A percentile compares a stretch with the other conserved stretches of the same genome.
These are phyloP conservation scores for Globisporangium cystogenes DNA, from an alignment of 352 stramenopile genomes.

Conservation along the genomic window DNA sequence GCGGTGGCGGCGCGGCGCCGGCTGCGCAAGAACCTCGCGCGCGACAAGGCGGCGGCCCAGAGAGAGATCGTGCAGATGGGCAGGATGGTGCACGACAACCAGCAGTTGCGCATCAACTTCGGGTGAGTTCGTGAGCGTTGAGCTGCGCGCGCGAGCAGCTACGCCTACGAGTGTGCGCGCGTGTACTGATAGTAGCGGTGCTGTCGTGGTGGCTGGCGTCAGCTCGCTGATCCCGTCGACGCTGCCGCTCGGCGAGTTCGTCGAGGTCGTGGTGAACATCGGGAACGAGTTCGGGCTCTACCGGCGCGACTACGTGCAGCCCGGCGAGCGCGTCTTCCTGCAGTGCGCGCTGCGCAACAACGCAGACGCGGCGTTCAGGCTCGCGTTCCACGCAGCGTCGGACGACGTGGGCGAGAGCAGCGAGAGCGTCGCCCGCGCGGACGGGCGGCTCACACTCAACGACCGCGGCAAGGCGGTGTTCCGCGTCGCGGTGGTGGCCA, in stretches of 20 bases:
- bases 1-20: slow-evolving; percentile 37
- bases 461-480: slow-evolving; percentile 58
- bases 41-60: slow-evolving; percentile 42
- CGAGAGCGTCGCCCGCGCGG: slow-evolving; percentile 7
- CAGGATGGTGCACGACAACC: slow-evolving; percentile 74
- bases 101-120: slow-evolving; percentile 79
- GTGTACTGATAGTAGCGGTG: too few species aligned
- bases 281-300: slow-evolving; percentile 84
- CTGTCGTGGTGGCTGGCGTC: too few species aligned
- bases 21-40: slow-evolving; percentile 48
- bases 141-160: too few species aligned
- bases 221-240: slow-evolving; percentile 55
- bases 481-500: slow-evolving; percentile 26
- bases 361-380: slow-evolving; percentile 15
- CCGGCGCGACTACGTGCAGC: slow-evolving; percentile 39
- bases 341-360: slow-evolving; percentile 45
- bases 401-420: slow-evolving; percentile 12
- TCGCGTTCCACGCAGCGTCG: slow-evolving; percentile 18
- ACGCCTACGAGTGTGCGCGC: too few species aligned
- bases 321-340: slow-evolving; percentile 38
- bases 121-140: slow-evolving; percentile 27
- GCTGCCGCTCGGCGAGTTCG: slow-evolving; percentile 40
- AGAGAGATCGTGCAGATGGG: slow-evolving; percentile 50
- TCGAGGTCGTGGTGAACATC: slow-evolving; percentile 68
- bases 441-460: slow-evolving; percentile 42